Base-by-base conservation (phyloP, 768 basidiomycete species). In the Agrocybe chaxingu region DNA sequence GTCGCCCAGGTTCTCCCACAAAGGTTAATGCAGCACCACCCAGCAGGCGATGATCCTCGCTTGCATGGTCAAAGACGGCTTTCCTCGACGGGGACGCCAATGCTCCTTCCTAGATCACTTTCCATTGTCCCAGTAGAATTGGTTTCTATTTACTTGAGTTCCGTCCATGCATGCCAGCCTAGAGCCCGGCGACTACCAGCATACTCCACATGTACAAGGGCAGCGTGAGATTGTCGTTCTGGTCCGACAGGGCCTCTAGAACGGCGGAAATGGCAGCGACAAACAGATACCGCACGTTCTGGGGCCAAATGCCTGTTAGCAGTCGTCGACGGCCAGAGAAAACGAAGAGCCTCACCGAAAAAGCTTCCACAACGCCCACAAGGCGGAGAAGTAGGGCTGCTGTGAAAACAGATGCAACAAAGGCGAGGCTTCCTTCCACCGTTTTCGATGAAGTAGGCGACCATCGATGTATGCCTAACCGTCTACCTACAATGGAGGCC, bases 181-280 rank as follows among this genome's bases (percentile, higher is more conserved):
- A 70, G 36, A 72, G 65, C 44, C 63, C 66, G 32, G 77, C 73
- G 44, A 93, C 68, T 31, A 85, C 84, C 32, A 93, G 73, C 70
- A 92, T 75, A 63, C 89, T 88, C 93, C 94, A 99, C 74, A 95
- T 85, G 66, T 88, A 98, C 68, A 98, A 70, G n/a, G 97, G 96
- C 54, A 99, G 74, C 37, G 91, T 92, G 57, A 99, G 75, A 69
- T 99, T 99, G 70, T 99, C 97, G 69, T 98, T 98, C 70, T 99
- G 97, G 63, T 87, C 87, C 13, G 92, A 92, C 50, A 94, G 68
- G 11, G 93, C 97, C 70, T 99, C 97, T 56, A 98, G 76, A 38
- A 91, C 65, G 2, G 84, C 83, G 3, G 89, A 76, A 37, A 89
- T 62, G n/a, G 69, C 66, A 29, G 85, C 76, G 30, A 87, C 84